Base-by-base conservation (phyloP, 1,139 yeast species). In the Lodderomyces beijingensis region DNA sequence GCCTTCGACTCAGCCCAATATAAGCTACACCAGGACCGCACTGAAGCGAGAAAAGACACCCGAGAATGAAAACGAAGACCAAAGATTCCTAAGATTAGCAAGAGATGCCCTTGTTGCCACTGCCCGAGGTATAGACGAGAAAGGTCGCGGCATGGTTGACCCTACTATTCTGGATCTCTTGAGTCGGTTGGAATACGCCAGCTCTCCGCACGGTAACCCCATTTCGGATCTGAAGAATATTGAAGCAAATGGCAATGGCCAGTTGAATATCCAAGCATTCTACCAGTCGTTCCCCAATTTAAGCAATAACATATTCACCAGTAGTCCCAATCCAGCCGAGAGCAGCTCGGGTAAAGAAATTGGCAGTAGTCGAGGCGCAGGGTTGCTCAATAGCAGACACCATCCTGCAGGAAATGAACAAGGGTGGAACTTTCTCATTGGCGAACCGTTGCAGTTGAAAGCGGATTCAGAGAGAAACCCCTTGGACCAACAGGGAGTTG, bases 131-230 rank as follows among this genome's bases (percentile, higher is more conserved):
- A 59, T 56, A 5, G 55, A 55, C 36, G 49, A 50, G 5, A 42
- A 45, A 12, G 33, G 29, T 31, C 27, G 36, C n/a, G 43, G 43
- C 12, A 37, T 51, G 19, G 67, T 74, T 12, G 81, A 75, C 46
- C 80, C 81, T 4, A 74, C 80, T 1, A 69, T 75, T 16, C 62
- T 63, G 41, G 78, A 72, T 42, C 57, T 75, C 18, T 52, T 75
- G 25, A 59, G 62, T 37, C 49, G 81, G 37, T 54, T 74, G 32
- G 78, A 73, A 42, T 75, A 75, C 43, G 74, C 73, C 9, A 57
- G 67, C 36, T 64, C 77, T 16, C 79, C 81, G 3, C 80, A 74
- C 49, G 69, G 69, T 5, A 68, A 67, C 41, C 74, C 74, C 5
- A 67, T 67, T 16, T 55, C 54, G 25, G 53, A 53, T 25, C 57